Conservation (phyloP, 345 rosid genomes). For the Laguncularia racemosa region DNA sequence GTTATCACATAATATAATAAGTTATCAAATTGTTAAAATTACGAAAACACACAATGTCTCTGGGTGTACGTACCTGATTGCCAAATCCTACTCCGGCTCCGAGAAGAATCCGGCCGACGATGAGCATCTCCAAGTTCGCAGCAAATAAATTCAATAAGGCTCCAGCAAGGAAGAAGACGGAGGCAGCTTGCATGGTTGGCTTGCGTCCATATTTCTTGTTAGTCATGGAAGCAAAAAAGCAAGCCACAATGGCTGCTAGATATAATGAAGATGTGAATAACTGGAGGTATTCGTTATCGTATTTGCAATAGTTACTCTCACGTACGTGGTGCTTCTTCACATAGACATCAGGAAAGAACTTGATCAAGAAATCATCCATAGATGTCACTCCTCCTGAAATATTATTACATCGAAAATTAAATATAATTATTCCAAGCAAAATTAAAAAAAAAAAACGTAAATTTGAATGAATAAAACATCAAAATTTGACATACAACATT, state of each 20-base stretch:
- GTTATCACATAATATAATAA: too few relatives aligned
- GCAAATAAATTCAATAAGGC: constrained; percentile 45
- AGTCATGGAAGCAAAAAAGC: constrained; percentile 33
- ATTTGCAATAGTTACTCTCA: constrained; percentile 76
- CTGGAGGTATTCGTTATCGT: constrained; percentile 45
- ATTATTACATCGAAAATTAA: background rate
- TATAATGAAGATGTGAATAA: constrained; percentile 79
- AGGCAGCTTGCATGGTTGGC: constrained; percentile 46
- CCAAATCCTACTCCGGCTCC: constrained; percentile 70
- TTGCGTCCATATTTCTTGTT: constrained; percentile 42
- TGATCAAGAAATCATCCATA: constrained; percentile 61
- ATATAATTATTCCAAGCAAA: too few relatives aligned
- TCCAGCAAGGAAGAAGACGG: constrained; percentile 51
- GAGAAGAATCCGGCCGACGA: constrained; percentile 47
- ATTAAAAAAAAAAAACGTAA: too few relatives aligned
- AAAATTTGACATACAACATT: too few relatives aligned
- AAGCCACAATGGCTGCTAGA: constrained; percentile 55
- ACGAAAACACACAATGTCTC: background rate
- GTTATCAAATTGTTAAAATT: too few relatives aligned
- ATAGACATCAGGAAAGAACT: constrained; percentile 62
- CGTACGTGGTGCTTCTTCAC: constrained; percentile 45
- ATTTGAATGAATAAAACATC: too few relatives aligned
- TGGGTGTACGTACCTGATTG: constrained; percentile 45
- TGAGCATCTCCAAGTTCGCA: constrained; percentile 38
- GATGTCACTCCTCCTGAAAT: constrained; percentile 64